phyloP scores from a whole-genome alignment of 2,329 filamentous ascomycete genomes.

The Cercospora nicotianae region DNA sequence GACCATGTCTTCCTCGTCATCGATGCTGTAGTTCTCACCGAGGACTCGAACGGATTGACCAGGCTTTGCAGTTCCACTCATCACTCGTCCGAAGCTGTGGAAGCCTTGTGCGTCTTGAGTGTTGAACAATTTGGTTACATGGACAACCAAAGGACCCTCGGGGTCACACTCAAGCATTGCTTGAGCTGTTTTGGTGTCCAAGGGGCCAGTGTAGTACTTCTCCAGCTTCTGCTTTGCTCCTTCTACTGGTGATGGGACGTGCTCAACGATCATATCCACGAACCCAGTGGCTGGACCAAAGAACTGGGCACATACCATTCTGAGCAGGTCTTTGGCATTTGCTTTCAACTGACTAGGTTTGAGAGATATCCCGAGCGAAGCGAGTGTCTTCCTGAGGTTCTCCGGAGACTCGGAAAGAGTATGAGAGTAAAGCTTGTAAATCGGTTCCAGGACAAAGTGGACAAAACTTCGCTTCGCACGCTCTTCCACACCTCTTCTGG shows the following conservation, averaged over 20 bases:
- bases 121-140: slow-evolving; percentile 91
- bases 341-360: slow-evolving; percentile 91
- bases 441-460: slow-evolving; percentile 90
- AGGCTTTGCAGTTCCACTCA: slow-evolving; percentile 85
- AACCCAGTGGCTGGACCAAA: slow-evolving; percentile 88
- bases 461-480: slow-evolving; percentile 83
- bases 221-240: slow-evolving; percentile 76
- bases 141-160: slow-evolving; percentile 86
- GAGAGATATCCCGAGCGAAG: slow-evolving; percentile 74
- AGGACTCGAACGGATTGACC: slow-evolving; percentile 84
- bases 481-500: slow-evolving; percentile 80
- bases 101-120: slow-evolving; percentile 88
- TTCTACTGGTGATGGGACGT: slow-evolving; percentile 82
- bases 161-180: slow-evolving; percentile 82
- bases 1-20: slow-evolving; percentile 97
- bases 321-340: slow-evolving; percentile 85
- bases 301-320: slow-evolving; percentile 89
- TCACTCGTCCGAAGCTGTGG: slow-evolving; percentile 82
- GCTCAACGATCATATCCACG: slow-evolving; percentile 90
- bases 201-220: slow-evolving; percentile 86
- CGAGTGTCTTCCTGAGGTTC: slow-evolving; percentile 76
- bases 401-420: slow-evolving; percentile 88
- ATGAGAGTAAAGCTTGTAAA: slow-evolving; percentile 96
- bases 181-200: slow-evolving; percentile 76
- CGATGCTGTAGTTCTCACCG: slow-evolving; percentile 91